Evolutionary conservation across 352 stramenopile species (phyloP).

Genomic region (Globisporangium barbulae): DNA sequence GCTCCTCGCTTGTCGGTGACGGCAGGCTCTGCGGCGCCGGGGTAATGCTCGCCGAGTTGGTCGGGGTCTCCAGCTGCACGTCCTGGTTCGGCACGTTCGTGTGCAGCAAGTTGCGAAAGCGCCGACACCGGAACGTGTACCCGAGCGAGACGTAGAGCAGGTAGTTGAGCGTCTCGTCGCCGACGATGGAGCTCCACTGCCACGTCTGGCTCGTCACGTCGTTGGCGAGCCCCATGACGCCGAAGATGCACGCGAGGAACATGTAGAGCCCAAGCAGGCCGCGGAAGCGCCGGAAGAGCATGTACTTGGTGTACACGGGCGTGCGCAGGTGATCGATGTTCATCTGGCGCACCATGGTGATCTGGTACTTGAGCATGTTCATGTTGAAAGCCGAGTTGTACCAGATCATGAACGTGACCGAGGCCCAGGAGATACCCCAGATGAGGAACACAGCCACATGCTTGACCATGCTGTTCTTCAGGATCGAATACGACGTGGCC

Average conservation of each 20-base stretch:
- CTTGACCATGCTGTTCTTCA: conserved; percentile 36
- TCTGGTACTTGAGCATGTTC: conserved; percentile 68
- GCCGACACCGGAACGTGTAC: conserved; percentile 58
- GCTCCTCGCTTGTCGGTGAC: neutral
- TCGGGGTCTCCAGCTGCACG: neutral
- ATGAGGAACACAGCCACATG: conserved; percentile 46
- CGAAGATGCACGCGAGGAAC: conserved; percentile 43
- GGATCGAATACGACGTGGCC: conserved; percentile 37
- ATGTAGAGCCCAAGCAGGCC: conserved; percentile 49
- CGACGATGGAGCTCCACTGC: conserved; percentile 29
- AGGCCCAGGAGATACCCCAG: conserved; percentile 52
- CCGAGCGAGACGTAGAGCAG: conserved; percentile 42
- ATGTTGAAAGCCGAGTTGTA: conserved; percentile 70
- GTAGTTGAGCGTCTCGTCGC: conserved; percentile 39
- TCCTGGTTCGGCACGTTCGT: neutral
- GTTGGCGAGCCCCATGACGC: conserved; percentile 38
- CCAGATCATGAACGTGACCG: conserved; percentile 64
- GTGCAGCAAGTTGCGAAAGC: conserved; percentile 50
- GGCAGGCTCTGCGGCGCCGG: conserved; percentile 4
- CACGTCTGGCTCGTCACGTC: conserved; percentile 32
- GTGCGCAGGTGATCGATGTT: conserved; percentile 40
- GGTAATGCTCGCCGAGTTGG: neutral
- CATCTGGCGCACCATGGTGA: conserved; percentile 56
- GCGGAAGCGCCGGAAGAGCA: conserved; percentile 57
- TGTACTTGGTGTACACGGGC: conserved; percentile 63